Base-by-base conservation (phyloP, 306 rosid species). In the Amphicarpaea edgeworthii region DNA sequence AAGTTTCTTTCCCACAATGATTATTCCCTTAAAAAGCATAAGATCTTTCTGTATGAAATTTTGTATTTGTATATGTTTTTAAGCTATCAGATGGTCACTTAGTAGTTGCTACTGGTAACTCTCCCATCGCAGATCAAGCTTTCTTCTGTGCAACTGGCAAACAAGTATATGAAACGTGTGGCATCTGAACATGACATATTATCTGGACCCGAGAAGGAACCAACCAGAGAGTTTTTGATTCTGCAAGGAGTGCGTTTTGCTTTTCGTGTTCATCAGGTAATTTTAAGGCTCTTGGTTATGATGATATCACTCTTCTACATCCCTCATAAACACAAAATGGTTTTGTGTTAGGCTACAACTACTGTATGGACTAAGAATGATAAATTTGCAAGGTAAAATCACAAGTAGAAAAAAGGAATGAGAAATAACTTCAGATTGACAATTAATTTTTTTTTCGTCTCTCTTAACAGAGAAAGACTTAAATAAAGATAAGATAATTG, bases 231-330 rank as follows among this genome's bases (percentile, higher is more conserved):
- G 83, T 93, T 90, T 59, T 77, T 90, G 42, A 70, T 86, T 77
- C 85, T 93, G 42, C 97, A 93, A 79, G 98, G 98, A 24, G 96
- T 93, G 21, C 96, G 93, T 19, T 93, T 93, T 32, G 98, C 98
- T 51, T 93, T 93, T 84, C 91, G 94, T 14, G 93, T 90, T 80
- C 98, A 93, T 87, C 98, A 93, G 96, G 96, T 90, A 88, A 38
- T 17, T 37, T 32, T 26, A 15, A 59, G 17, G 42, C 57, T 42
- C 68, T 32, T 55, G 46, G 3, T 6, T 1, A 43, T 65, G 30
- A 43, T 65, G 30, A 21, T 59, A 4, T 21, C 20, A 55, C 32
- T 34, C 47, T 60, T 26, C 15, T 14, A 6, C 15, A 38, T 16
- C 10, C 28, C 20, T 19, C 42, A 71, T 50, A 9, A 12, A 32